Evolutionary conservation across 495 filamentous ascomycete species (phyloP).

Genomic region (Durotheca rogersii): DNA sequence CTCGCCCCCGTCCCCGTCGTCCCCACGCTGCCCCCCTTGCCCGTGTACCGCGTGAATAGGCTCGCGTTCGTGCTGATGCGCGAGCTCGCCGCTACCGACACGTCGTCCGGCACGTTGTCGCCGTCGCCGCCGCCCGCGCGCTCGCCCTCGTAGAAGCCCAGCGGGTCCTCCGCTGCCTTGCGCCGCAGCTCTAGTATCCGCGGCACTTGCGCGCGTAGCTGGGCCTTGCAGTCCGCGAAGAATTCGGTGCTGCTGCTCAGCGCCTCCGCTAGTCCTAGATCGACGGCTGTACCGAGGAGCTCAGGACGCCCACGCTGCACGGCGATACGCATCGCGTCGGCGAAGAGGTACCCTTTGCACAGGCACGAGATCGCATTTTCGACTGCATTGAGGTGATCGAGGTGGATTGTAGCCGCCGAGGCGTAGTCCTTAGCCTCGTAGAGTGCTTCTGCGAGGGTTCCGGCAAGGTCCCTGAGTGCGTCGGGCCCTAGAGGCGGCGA

Average conservation of each 20-base stretch:
- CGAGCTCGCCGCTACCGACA: slow-evolving; percentile 85
- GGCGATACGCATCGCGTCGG: slow-evolving; percentile 73
- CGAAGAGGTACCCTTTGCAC: slow-evolving; percentile 82
- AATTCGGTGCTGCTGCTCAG: slow-evolving; percentile 80
- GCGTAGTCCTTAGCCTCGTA: slow-evolving; percentile 78
- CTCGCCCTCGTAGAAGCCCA: slow-evolving; percentile 74
- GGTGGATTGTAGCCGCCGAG: slow-evolving; percentile 74
- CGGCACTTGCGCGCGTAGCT: slow-evolving; percentile 80
- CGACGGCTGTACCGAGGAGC: slow-evolving; percentile 59
- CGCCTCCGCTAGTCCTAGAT: slow-evolving; percentile 74
- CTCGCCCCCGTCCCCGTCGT: slow-evolving; percentile 67
- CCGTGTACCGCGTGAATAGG: slow-evolving; percentile 90
- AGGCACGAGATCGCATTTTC: slow-evolving; percentile 64
- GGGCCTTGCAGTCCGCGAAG: slow-evolving; percentile 84
- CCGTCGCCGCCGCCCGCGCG: slow-evolving; percentile 53
- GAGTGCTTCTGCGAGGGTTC: slow-evolving; percentile 66
- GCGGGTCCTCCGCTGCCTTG: slow-evolving; percentile 79
- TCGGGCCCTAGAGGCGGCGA: slow-evolving; percentile 53
- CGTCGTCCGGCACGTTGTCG: slow-evolving; percentile 85
- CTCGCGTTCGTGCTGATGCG: slow-evolving; percentile 72
- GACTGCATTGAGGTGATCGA: slow-evolving; percentile 75
- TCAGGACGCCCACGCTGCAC: slow-evolving; percentile 46
- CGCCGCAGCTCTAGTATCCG: slow-evolving; percentile 76
- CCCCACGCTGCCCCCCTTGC: slow-evolving; percentile 58
- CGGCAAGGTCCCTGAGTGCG: slow-evolving; percentile 65